These are phyloP conservation scores for Xylaria sp. DNA, from an alignment of 2,329 filamentous ascomycete genomes.

Conservation along the genomic window DNA sequence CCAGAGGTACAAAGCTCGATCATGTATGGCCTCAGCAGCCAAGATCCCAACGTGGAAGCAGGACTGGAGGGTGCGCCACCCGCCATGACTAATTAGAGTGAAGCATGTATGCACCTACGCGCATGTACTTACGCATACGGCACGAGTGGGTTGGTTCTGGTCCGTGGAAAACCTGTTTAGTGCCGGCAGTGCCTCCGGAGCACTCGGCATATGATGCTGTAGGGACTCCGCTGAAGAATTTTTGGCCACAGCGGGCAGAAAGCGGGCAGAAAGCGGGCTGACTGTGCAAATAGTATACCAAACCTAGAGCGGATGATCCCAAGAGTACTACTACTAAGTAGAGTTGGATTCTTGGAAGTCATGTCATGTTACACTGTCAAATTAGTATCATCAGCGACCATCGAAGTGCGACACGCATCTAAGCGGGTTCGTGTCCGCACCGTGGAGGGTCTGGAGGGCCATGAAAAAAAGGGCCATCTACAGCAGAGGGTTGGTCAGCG, in stretches of 20 bases:
- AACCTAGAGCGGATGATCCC: neutral
- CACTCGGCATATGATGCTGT: constrained; percentile 26
- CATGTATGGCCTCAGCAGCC: constrained; percentile 20
- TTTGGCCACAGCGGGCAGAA: constrained; percentile 13
- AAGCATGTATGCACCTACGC: constrained; percentile 1
- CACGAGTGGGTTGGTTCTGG: constrained; percentile 7
- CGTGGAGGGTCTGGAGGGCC: constrained; percentile 19
- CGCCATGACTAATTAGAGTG: constrained; percentile 4
- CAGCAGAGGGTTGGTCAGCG: constrained; percentile 22
- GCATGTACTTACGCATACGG: neutral
- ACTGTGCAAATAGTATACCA: constrained; percentile 17
- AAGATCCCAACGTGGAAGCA: constrained; percentile 15
- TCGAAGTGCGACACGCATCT: constrained; percentile 38
- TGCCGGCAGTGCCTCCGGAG: constrained; percentile 20
- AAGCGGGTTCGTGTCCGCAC: constrained; percentile 38
- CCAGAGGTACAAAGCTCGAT: neutral
- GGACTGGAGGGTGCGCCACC: constrained; percentile 16
- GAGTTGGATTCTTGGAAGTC: constrained; percentile 4
- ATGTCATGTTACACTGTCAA: neutral
- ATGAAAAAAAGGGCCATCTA: constrained; percentile 9
- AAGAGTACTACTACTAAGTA: no score
- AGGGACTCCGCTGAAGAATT: constrained; percentile 15
- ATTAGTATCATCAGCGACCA: constrained; percentile 26
- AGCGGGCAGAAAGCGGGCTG: neutral
- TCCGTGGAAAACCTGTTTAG: constrained; percentile 26